These are phyloP conservation scores for Xylaria hypoxylon DNA, from an alignment of 2,329 filamentous ascomycete genomes.

Conservation along the genomic window DNA sequence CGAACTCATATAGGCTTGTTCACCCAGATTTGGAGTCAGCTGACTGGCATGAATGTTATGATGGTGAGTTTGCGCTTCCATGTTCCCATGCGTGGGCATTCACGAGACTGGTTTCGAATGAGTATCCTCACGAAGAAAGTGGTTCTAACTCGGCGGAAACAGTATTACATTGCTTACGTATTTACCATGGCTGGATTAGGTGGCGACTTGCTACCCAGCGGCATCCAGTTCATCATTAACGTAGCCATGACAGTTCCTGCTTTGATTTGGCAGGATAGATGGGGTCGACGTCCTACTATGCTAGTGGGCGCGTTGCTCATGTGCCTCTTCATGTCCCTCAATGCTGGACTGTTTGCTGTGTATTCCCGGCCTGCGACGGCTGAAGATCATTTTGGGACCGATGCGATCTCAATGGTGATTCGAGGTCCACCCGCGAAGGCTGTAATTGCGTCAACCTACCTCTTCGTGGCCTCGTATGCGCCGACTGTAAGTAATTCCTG, in stretches of 20 bases:
- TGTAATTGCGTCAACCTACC: conserved; percentile 74
- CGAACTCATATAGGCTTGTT: conserved; percentile 78
- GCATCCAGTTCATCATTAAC: conserved; percentile 83
- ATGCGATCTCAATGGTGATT: conserved; percentile 61
- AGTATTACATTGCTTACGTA: conserved; percentile 76
- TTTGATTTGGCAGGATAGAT: conserved; percentile 78
- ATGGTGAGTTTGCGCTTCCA: conserved; percentile 61
- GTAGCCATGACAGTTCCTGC: conserved; percentile 82
- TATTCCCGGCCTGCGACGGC: conserved; percentile 54
- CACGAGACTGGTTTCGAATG: background rate
- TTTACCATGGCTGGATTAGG: conserved; percentile 78
- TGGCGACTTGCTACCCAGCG: conserved; percentile 71
- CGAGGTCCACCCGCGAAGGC: conserved; percentile 63
- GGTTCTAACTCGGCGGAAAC: conserved; percentile 6
- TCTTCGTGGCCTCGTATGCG: conserved; percentile 67
- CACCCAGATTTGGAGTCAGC: conserved; percentile 79
- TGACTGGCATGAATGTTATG: conserved; percentile 78
- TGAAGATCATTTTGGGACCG: conserved; percentile 52
- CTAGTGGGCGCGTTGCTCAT: conserved; percentile 75
- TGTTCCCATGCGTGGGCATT: background rate
- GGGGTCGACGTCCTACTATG: conserved; percentile 77
- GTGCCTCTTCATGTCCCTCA: conserved; percentile 61
- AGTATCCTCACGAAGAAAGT: background rate
- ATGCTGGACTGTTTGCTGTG: conserved; percentile 59
- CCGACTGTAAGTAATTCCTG: conserved; percentile 46